phyloP scores from a whole-genome alignment of 208 protist species.

The Leishmania mexicana region DNA sequence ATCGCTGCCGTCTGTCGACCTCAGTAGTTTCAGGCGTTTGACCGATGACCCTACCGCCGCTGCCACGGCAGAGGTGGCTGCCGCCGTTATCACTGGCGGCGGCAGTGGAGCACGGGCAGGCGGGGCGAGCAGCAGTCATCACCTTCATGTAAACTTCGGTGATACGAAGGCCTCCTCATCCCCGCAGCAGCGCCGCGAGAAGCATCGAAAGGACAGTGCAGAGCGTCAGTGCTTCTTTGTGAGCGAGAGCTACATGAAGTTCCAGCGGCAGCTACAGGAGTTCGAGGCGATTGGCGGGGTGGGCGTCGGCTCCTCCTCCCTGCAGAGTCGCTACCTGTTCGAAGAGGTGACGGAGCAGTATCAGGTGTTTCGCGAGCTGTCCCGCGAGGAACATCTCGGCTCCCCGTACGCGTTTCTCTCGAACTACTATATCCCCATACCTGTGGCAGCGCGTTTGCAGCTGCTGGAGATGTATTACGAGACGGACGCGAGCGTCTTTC shows the following conservation, averaged over 20 bases:
- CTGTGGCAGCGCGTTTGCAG: slow-evolving; percentile 54
- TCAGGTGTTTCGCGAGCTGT: slow-evolving; percentile 66
- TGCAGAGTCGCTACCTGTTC: slow-evolving; percentile 51
- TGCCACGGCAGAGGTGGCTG: background rate
- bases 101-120: background rate
- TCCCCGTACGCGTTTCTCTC: slow-evolving; percentile 85
- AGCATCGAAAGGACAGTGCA: slow-evolving; percentile 3
- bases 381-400: slow-evolving; percentile 55
- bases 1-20: background rate
- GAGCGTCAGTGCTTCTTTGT: slow-evolving; percentile 37
- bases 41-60: background rate
- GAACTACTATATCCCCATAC: slow-evolving; percentile 70
- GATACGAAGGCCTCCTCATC: background rate
- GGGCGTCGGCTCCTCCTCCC: slow-evolving; percentile 26
- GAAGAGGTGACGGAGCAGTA: slow-evolving; percentile 84
- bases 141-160: background rate
- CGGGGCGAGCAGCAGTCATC: background rate
- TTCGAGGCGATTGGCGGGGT: slow-evolving; percentile 28
- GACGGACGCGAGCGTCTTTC: slow-evolving; percentile 63
- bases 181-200: background rate
- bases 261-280: slow-evolving; percentile 56
- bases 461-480: slow-evolving; percentile 83
- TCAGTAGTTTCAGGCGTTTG: slow-evolving; percentile 1
- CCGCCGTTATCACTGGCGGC: background rate
- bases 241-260: slow-evolving; percentile 49